phyloP scores from a whole-genome alignment of 768 basidiomycete species.

The Hericium rajendrae region DNA sequence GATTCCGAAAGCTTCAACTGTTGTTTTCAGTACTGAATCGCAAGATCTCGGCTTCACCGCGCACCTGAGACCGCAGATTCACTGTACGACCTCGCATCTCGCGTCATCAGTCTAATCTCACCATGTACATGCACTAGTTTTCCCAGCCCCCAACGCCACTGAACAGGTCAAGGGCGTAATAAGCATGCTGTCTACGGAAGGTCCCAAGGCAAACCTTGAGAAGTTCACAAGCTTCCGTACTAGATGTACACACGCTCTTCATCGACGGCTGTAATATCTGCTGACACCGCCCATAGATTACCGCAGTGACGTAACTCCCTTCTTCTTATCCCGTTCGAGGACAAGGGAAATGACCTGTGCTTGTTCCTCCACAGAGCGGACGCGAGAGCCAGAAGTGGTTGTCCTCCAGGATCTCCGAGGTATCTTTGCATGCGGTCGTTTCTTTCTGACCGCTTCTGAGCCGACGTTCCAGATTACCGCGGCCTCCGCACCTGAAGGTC shows the following conservation, averaged over 20 bases:
- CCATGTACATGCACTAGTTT: conserved; percentile 31
- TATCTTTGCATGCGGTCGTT: conserved; percentile 17
- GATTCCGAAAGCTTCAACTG: neutral
- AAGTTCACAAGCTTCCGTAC: conserved; percentile 67
- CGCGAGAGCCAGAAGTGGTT: conserved; percentile 74
- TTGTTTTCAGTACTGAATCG: conserved; percentile 10
- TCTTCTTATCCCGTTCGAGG: conserved; percentile 3
- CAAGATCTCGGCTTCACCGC: conserved; percentile 6
- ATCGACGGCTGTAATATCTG: conserved; percentile 12
- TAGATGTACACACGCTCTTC: conserved; percentile 41
- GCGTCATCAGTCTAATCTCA: neutral
- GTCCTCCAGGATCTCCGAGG: conserved; percentile 55
- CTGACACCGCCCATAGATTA: conserved; percentile 38
- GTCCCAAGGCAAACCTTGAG: conserved; percentile 52
- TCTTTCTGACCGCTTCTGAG: neutral
- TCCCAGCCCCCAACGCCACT: conserved; percentile 51
- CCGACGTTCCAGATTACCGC: conserved; percentile 44
- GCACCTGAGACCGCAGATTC: neutral
- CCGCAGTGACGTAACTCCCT: conserved; percentile 52
- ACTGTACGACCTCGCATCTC: neutral
- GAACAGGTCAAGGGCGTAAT: conserved; percentile 50
- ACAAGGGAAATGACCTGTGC: neutral
- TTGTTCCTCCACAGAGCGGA: conserved; percentile 45
- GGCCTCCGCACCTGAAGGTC: conserved; percentile 45
- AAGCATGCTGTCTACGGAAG: conserved; percentile 55